Evolutionary conservation across 2,329 filamentous ascomycete genomes (phyloP).

Genomic region (Cytospora schulzeri): DNA sequence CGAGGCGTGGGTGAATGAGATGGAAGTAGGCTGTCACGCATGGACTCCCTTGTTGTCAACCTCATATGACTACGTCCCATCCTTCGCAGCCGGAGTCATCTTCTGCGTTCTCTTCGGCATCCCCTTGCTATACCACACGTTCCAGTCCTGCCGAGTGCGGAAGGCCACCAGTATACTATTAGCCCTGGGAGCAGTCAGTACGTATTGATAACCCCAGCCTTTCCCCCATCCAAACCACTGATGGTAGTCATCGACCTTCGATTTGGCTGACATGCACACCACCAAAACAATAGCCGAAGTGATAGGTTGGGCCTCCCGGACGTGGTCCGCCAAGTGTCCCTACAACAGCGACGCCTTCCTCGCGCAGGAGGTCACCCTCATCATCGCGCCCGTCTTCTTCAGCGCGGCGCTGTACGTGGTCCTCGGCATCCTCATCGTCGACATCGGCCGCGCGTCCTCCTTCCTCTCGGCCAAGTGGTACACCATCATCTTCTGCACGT

Average conservation of each 20-base stretch:
- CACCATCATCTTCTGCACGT: constrained; percentile 50
- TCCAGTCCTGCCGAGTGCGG: constrained; percentile 30
- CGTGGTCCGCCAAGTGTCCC: constrained; percentile 51
- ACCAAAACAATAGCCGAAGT: constrained; percentile 39
- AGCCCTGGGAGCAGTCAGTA: constrained; percentile 33
- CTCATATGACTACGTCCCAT: constrained; percentile 34
- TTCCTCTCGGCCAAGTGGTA: constrained; percentile 46
- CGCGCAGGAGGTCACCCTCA: constrained; percentile 51
- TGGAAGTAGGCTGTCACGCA: constrained; percentile 12
- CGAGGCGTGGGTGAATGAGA: not conserved
- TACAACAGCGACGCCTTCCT: constrained; percentile 52
- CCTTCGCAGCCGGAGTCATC: constrained; percentile 32
- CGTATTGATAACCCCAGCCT: not conserved
- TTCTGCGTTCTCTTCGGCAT: constrained; percentile 33
- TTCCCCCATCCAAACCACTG: no score
- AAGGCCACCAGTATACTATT: constrained; percentile 32
- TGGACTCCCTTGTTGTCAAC: constrained; percentile 5
- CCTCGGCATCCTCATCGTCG: constrained; percentile 48
- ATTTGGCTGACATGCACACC: constrained; percentile 39
- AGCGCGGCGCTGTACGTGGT: constrained; percentile 54
- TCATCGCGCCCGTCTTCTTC: constrained; percentile 51
- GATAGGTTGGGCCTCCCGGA: constrained; percentile 51
- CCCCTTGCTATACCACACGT: constrained; percentile 31
- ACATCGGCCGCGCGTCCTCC: constrained; percentile 46
- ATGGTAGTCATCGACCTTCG: constrained; percentile 48